Evolutionary conservation across 148 eudicot genomes (phyloP).

Genomic region (Persicaria tinctoria): DNA sequence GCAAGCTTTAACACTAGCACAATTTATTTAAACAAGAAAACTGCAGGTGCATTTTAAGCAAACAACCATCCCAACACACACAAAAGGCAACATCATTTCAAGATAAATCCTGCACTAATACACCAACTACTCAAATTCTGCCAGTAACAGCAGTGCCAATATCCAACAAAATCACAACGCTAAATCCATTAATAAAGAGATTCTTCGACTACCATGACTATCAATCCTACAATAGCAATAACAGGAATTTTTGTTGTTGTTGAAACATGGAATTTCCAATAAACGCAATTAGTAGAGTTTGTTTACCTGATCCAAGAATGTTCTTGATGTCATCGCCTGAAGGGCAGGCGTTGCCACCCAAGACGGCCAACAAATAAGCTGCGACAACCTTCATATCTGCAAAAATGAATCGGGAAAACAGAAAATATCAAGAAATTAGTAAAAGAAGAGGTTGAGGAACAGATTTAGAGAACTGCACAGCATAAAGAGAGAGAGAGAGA

Average conservation of each 20-base stretch:
- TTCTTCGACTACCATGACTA: not conserved
- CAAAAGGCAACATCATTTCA: too few relatives aligned
- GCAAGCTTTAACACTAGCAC: too few relatives aligned
- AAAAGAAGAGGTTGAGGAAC: not conserved
- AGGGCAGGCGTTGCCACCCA: slow-evolving; percentile 69
- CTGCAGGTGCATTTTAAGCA: too few relatives aligned
- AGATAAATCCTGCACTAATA: too few relatives aligned
- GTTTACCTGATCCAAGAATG: slow-evolving; percentile 57
- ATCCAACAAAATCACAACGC: too few relatives aligned
- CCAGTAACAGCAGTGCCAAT: too few relatives aligned
- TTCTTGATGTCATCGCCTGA: slow-evolving; percentile 42
- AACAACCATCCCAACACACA: too few relatives aligned
- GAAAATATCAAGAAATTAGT: not conserved
- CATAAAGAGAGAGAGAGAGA: not conserved
- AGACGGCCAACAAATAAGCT: slow-evolving; percentile 72
- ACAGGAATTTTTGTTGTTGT: not conserved
- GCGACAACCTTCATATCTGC: slow-evolving; percentile 63
- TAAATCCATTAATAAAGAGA: not conserved
- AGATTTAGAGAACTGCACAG: not conserved
- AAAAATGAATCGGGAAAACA: not conserved
- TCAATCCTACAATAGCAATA: not conserved
- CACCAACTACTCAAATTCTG: too few relatives aligned
- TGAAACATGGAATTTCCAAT: not conserved
- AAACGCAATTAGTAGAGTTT: not conserved
- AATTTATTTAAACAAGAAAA: too few relatives aligned